phyloP scores from a whole-genome alignment of 768 basidiomycete species.

The Saitozyma sp. region DNA sequence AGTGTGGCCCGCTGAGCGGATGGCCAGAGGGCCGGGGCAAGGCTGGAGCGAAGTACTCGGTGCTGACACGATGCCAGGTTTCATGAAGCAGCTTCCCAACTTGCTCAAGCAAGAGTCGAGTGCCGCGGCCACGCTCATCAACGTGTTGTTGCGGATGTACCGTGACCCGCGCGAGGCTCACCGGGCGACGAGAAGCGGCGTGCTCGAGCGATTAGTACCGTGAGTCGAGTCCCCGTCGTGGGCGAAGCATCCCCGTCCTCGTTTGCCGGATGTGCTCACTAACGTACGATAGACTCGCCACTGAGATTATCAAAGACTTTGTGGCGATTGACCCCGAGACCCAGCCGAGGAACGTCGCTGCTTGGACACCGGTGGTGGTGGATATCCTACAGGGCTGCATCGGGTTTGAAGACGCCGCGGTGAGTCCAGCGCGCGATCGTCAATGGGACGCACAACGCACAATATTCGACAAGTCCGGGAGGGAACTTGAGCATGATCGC shows the following conservation, averaged over 20 bases:
- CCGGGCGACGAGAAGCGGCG: conserved; percentile 59
- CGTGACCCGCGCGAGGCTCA: conserved; percentile 85
- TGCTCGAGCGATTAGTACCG: conserved; percentile 67
- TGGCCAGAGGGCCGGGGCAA: too few species aligned
- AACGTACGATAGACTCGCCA: conserved; percentile 64
- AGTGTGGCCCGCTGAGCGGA: conserved; percentile 52
- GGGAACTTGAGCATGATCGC: too few species aligned
- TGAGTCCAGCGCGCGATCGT: conserved; percentile 55
- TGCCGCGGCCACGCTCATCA: conserved; percentile 90
- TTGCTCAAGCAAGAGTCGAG: conserved; percentile 97
- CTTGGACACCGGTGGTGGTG: conserved; percentile 99
- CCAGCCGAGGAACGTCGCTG: conserved; percentile 89
- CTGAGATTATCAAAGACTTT: conserved; percentile 87
- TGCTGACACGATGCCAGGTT: conserved; percentile 61
- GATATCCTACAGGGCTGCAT: conserved; percentile 89
- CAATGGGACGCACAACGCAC: neutral
- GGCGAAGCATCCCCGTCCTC: too few species aligned
- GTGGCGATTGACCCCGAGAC: conserved; percentile 83
- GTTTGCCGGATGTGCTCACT: conserved; percentile 3
- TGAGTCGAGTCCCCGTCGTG: conserved; percentile 57
- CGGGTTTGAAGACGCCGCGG: conserved; percentile 84
- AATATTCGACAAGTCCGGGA: conserved; percentile 1
- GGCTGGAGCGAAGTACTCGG: neutral
- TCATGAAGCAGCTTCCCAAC: conserved; percentile 99
- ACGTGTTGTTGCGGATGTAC: conserved; percentile 90